A percentile compares a stretch with the other conserved stretches of the same genome.
Evolutionary conservation across 75 land plant species (phyloP).

Genomic region (Picea glauca): DNA sequence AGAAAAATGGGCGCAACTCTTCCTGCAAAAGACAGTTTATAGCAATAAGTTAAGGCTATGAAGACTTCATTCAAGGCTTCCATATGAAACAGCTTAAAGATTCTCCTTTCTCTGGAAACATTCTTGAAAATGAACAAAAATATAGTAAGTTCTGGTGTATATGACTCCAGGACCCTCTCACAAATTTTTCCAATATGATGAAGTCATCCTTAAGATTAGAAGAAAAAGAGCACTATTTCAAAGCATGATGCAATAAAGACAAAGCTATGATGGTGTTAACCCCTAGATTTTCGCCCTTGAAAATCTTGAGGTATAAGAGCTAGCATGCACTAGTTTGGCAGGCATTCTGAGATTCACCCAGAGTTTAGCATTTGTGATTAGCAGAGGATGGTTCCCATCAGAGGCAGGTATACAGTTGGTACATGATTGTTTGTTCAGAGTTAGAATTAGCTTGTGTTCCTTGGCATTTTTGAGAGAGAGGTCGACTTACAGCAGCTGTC

Average conservation of each 20-base stretch:
- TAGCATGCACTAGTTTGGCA: no score
- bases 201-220: not conserved
- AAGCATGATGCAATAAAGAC: not conserved
- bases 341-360: no score
- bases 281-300: no score
- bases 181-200: not conserved
- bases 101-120: not conserved
- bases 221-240: not conserved
- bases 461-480: no score
- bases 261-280: not conserved
- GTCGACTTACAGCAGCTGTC: no score
- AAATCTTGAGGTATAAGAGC: no score
- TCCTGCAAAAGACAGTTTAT: conserved; percentile 41
- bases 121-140: not conserved
- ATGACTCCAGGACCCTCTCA: not conserved
- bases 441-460: no score
- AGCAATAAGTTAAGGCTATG: not conserved
- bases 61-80: not conserved
- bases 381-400: no score
- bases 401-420: no score
- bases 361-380: no score
- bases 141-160: not conserved
- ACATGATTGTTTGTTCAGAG: no score
- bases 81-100: not conserved
- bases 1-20: conserved; percentile 86